Conservation (phyloP, 75 land plant genomes). For the Chamaecyparis obtusa region DNA sequence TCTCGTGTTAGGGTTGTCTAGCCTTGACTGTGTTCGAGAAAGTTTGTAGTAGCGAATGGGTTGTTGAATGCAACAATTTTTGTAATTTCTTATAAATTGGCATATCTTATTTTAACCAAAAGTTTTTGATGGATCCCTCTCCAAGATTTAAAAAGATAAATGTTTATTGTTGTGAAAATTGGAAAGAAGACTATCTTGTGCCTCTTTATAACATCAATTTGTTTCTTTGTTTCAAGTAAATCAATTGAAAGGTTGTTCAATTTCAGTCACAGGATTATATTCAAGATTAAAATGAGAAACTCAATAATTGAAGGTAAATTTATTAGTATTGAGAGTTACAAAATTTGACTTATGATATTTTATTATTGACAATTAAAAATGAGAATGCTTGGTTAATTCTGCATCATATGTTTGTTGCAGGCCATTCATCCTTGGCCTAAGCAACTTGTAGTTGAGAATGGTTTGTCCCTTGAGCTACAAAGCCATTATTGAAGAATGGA, state of each 20-base stretch:
- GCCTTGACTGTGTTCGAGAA: no score
- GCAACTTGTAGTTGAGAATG: constrained; percentile 95
- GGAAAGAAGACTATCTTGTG: not conserved
- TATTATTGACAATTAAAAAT: not conserved
- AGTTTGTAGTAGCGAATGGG: no score
- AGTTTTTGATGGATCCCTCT: not conserved
- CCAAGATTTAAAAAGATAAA: not conserved
- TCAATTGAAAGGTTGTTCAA: not conserved
- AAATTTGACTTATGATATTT: not conserved
- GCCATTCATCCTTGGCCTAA: constrained; percentile 96
- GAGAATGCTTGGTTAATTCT: not conserved
- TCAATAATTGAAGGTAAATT: not conserved
- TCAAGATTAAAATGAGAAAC: not conserved
- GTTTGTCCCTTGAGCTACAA: constrained; percentile 82
- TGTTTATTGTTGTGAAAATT: not conserved
- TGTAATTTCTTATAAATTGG: not conserved
- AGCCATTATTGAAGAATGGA: constrained; percentile 85
- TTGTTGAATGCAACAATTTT: no score
- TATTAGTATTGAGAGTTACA: not conserved
- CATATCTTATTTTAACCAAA: not conserved
- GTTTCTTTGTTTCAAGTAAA: not conserved
- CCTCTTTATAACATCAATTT: not conserved
- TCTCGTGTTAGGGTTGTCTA: no score
- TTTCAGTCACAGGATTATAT: not conserved
- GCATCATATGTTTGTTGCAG: constrained; percentile 35